Conservation (phyloP, 2,329 filamentous ascomycete genomes). For the Paracorniculantispora psalliotae region DNA sequence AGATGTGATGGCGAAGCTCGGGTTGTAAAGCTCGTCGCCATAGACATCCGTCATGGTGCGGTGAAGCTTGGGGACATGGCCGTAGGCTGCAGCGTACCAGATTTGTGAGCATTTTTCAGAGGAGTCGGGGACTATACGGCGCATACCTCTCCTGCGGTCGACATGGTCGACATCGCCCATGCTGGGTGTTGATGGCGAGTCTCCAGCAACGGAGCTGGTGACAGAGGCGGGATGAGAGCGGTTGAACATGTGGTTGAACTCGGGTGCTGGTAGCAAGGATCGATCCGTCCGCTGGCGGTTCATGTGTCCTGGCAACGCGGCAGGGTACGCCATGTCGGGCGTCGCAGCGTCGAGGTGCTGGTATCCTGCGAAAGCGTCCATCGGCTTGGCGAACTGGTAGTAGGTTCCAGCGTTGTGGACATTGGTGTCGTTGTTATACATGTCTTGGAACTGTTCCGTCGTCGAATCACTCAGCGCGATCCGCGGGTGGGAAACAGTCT, state of each 20-base stretch:
- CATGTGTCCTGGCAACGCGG: conserved; percentile 31
- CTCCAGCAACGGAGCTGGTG: conserved; percentile 52
- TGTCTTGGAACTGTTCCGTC: conserved; percentile 42
- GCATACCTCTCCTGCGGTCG: conserved; percentile 52
- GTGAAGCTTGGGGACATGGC: conserved; percentile 68
- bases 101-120: conserved; percentile 54
- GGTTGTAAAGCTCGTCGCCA: conserved; percentile 79
- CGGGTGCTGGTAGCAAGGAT: conserved; percentile 41
- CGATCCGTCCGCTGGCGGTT: conserved; percentile 36
- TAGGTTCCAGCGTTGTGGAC: conserved; percentile 31
- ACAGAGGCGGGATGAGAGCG: conserved; percentile 51
- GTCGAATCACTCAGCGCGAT: conserved; percentile 49
- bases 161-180: conserved; percentile 44
- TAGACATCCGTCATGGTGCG: conserved; percentile 83
- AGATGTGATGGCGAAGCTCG: conserved; percentile 56
- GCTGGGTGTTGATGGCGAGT: conserved; percentile 56
- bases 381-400: conserved; percentile 44
- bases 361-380: conserved; percentile 40
- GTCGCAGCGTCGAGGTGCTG: conserved; percentile 33
- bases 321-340: conserved; percentile 36
- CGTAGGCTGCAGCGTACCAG: conserved; percentile 50
- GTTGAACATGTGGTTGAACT: conserved; percentile 36
- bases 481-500: conserved; percentile 52
- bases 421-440: conserved; percentile 26
- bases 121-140: neutral